Percentiles rank a stretch among this genome's conserved stretches.
Conservation (phyloP, 2,329 filamentous ascomycete species). For the Diaporthe sp. region DNA sequence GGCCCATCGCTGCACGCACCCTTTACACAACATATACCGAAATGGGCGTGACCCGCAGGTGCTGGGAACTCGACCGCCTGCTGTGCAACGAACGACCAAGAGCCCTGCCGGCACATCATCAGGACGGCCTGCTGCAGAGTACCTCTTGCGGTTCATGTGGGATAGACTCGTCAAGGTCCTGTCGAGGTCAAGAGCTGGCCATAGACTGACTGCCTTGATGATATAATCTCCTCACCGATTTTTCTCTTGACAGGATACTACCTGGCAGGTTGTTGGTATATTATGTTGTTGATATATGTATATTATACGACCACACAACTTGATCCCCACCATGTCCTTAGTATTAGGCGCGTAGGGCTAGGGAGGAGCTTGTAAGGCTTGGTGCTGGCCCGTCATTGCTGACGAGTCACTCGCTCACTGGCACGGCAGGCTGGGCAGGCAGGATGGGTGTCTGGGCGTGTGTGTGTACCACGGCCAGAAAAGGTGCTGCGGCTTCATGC, state of each 20-base stretch:
- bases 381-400: background rate
- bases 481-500: slow-evolving; percentile 16
- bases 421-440: background rate
- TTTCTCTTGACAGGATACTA: background rate
- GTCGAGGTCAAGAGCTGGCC: background rate
- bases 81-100: background rate
- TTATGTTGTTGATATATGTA: background rate
- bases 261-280: background rate
- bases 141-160: background rate
- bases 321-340: background rate
- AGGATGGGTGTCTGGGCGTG: too few species aligned
- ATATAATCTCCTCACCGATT: background rate
- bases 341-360: background rate
- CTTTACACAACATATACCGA: background rate
- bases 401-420: background rate
- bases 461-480: background rate
- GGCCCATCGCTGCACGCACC: background rate
- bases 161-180: background rate
- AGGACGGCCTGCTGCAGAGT: background rate
- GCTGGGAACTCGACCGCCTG: slow-evolving; percentile 14
- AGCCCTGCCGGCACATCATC: background rate
- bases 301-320: background rate
- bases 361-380: slow-evolving; percentile 7
- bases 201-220: background rate
- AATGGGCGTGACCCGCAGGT: background rate